Evolutionary conservation across 202 grass and related monocot genomes (phyloP), one percentile per base, ranked within the genome.

Genomic region (Thinopyrum obtusiflorum): DNA sequence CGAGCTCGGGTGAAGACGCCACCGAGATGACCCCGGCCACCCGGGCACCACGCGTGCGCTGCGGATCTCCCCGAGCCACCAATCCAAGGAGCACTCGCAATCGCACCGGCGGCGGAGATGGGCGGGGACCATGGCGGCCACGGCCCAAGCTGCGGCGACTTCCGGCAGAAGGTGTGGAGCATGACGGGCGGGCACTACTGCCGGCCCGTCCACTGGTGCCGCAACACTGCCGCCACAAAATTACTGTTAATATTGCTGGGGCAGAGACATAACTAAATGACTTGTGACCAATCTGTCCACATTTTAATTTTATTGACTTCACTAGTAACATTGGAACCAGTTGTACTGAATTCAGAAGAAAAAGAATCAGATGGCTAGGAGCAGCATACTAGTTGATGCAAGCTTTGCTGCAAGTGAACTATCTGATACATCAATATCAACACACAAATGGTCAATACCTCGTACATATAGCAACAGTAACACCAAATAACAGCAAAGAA

Each of bases 141-240:
- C 36, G 79, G 80, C 28, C 88, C 86, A 32, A 90, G 76, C 2
- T 74, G 63, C 24, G 95, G 70, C 15, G 97, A 99, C 68, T 99
- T 91, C 89, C 81, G 93, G 80, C 89, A 66, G 18, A 99, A 99
- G 80, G 97, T 99, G 17, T 99, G 97, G 97, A 99, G 93, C 87
- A 91, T 99, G 97, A 99, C 97, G 5, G 97, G 97, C 12, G 97
- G 97, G 53, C 90, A 93, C 69, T 87, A 99, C 87, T 99, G 97
- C 87, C 97, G 97, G 61, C 97, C 97, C 73, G 83, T 94, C 31
- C 97, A 99, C 92, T 99, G 97, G 97, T 85, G 81, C 80, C 97
- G 97, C 78, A 99, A 99, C 87, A 99, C 97, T 9, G 97, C 97
- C 77, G n/a, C n/a, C n/a, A n/a, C n/a, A n/a, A n/a, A n/a, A n/a